phyloP scores from a whole-genome alignment of 2,329 filamentous ascomycete genomes.

The Myriosclerotinia scirpicola region DNA sequence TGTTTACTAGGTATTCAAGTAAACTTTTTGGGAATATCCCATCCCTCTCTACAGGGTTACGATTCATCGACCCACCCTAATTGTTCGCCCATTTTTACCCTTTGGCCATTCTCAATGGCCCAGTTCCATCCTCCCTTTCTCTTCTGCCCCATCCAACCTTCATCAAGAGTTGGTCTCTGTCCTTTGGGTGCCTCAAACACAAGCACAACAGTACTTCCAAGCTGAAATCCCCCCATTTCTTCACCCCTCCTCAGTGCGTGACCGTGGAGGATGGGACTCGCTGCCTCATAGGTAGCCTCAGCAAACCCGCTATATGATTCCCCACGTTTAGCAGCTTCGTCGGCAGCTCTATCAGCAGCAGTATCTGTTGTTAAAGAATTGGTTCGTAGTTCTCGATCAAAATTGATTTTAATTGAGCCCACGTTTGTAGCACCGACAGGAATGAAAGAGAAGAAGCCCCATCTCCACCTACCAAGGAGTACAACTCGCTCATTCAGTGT shows the following conservation, averaged over 20 bases:
- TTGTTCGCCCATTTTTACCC: slow-evolving; percentile 83
- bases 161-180: slow-evolving; percentile 55
- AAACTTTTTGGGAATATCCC: not conserved
- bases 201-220: slow-evolving; percentile 91
- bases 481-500: slow-evolving; percentile 96
- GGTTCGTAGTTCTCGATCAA: slow-evolving; percentile 89
- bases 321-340: slow-evolving; percentile 70
- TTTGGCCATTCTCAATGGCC: slow-evolving; percentile 83
- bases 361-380: slow-evolving; percentile 93
- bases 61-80: slow-evolving; percentile 70
- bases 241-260: slow-evolving; percentile 84
- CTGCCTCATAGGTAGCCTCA: slow-evolving; percentile 82
- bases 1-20: too few species aligned
- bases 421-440: slow-evolving; percentile 98
- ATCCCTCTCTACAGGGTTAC: slow-evolving; percentile 25
- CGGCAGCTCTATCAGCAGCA: slow-evolving; percentile 81
- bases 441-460: slow-evolving; percentile 95
- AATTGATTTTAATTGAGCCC: slow-evolving; percentile 94
- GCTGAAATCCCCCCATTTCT: slow-evolving; percentile 97
- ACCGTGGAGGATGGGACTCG: slow-evolving; percentile 75
- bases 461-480: slow-evolving; percentile 88
- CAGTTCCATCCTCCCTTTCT: slow-evolving; percentile 75
- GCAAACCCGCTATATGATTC: slow-evolving; percentile 88
- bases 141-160: slow-evolving; percentile 56
- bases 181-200: slow-evolving; percentile 91